Conservation (phyloP, 805 yeast genomes). For the Lipomyces kockii region DNA sequence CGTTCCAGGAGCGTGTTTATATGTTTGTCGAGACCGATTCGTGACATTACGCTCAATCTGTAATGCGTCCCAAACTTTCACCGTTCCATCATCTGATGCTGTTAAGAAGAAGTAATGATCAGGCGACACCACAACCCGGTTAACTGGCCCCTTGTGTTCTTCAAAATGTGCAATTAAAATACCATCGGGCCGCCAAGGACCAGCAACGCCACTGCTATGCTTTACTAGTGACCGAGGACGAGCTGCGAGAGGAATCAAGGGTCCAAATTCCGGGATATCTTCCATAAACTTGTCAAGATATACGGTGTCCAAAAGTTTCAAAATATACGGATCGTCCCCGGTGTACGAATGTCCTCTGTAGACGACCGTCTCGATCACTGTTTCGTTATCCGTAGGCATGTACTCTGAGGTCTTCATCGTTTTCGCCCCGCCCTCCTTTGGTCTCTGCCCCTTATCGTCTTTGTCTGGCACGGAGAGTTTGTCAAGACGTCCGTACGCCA, state of each 20-base stretch:
- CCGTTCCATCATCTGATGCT: slow-evolving; percentile 73
- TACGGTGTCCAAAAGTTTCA: slow-evolving; percentile 58
- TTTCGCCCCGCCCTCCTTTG: not conserved
- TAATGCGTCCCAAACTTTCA: slow-evolving; percentile 78
- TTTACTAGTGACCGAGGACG: slow-evolving; percentile 26
- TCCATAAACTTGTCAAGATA: slow-evolving; percentile 61
- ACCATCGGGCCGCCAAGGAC: slow-evolving; percentile 52
- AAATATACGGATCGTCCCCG: slow-evolving; percentile 69
- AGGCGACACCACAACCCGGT: slow-evolving; percentile 61
- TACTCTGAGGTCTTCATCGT: slow-evolving; percentile 6
- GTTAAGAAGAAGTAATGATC: slow-evolving; percentile 71
- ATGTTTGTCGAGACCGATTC: slow-evolving; percentile 42
- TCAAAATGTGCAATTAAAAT: slow-evolving; percentile 64
- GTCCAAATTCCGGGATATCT: slow-evolving; percentile 73
- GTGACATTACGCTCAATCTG: slow-evolving; percentile 65
- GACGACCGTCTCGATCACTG: slow-evolving; percentile 8
- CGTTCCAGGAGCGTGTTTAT: slow-evolving; percentile 31
- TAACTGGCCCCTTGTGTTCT: slow-evolving; percentile 66
- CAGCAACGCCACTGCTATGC: slow-evolving; percentile 8
- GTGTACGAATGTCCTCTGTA: slow-evolving; percentile 53
- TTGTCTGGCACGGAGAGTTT: slow-evolving; percentile 3
- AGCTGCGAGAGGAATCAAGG: slow-evolving; percentile 33
- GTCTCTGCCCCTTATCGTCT: not conserved
- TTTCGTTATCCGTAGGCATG: not conserved
- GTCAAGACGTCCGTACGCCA: slow-evolving; percentile 36